Base-by-base conservation (phyloP, 2,329 filamentous ascomycete species). In the Cladophialophora bantiana region DNA sequence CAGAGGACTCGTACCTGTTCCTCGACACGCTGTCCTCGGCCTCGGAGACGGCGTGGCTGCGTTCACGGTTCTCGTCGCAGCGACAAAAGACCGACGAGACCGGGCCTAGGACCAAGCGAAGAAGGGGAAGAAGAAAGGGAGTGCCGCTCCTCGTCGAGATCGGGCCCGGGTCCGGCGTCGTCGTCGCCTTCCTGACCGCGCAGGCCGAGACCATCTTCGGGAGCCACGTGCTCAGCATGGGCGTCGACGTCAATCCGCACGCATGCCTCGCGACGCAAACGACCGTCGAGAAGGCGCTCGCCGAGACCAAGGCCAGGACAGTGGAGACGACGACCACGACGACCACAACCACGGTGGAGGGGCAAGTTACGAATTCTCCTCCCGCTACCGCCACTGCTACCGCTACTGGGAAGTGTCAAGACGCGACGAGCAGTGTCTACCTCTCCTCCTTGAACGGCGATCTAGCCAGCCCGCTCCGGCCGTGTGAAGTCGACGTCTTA, bases 1-100 rank as follows among this genome's bases (percentile, higher is more conserved):
- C 94, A 10, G 95, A 99, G 80, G 95, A 99, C 81, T 97, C 94
- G 4, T 99, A 93, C 77, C 87, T 99, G 53, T 86, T 99, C 57
- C 87, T 99, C 35, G 94, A 99, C 80, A 96, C 94, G 0, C 85
- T 99, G 53, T 94, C 94, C 0, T 90, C 89, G 1, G 66, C 83
- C 0, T 77, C 85, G 1, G 93, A 97, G 79, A 86, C 83, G 3
- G 72, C 81, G 31, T 97, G 93, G 78, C 86, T 97, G 20, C 82
- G 83, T 18, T 65, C 79, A 4, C 86, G 86, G 52, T 96, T 97
- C 76, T 72, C 71, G 70, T 31, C 54, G 31, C 26, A 26, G 26
- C 26, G 3, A 26, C 26, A 26, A 26, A 26, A 3, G 26, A 26
- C 26, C 26, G 26, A 26, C 18, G 38, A 40, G 10, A 9, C 3